A percentile compares a stretch with the other conserved stretches of the same genome.
Evolutionary conservation across 1,284 basidiomycete species (phyloP).

Genomic region (Lignosus rhinocerotis): DNA sequence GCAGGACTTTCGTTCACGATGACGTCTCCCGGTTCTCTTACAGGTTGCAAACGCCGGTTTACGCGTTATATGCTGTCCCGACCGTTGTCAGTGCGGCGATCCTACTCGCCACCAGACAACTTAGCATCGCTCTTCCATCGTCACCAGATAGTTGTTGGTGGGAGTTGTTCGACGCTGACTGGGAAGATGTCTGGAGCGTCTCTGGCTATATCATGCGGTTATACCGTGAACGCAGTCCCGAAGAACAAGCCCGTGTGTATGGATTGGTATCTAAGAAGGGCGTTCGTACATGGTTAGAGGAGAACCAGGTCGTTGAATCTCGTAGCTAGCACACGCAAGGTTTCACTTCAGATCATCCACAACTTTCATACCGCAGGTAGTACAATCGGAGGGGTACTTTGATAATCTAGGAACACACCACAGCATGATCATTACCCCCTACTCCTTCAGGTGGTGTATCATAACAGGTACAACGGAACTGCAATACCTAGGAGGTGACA

Average conservation of each 20-base stretch:
- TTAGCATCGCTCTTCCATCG: slow-evolving; percentile 73
- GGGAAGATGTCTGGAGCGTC: slow-evolving; percentile 83
- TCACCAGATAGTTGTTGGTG: slow-evolving; percentile 76
- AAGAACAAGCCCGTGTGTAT: slow-evolving; percentile 45
- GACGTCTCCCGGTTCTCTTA: slow-evolving; percentile 9
- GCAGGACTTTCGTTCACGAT: slow-evolving; percentile 19
- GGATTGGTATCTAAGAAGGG: slow-evolving; percentile 69
- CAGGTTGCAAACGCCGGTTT: slow-evolving; percentile 89
- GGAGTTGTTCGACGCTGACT: slow-evolving; percentile 84
- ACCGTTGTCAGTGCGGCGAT: slow-evolving; percentile 88
- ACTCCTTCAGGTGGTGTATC: slow-evolving; percentile 21
- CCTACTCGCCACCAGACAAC: slow-evolving; percentile 69
- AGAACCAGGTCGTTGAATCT: slow-evolving; percentile 21
- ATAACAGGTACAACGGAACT: slow-evolving; percentile 17
- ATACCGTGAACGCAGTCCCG: slow-evolving; percentile 50
- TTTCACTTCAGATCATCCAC: background rate
- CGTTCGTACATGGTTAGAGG: slow-evolving; percentile 74
- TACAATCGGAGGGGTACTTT: background rate
- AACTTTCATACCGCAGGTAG: background rate
- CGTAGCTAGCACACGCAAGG: background rate
- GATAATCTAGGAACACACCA: slow-evolving; percentile 8
- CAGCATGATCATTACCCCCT: slow-evolving; percentile 20
- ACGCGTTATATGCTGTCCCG: slow-evolving; percentile 85
- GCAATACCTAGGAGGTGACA: slow-evolving; percentile 10
- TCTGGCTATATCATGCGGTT: slow-evolving; percentile 80